phyloP scores from a whole-genome alignment of 331 rosid species.

The Prunus yedoensis region DNA sequence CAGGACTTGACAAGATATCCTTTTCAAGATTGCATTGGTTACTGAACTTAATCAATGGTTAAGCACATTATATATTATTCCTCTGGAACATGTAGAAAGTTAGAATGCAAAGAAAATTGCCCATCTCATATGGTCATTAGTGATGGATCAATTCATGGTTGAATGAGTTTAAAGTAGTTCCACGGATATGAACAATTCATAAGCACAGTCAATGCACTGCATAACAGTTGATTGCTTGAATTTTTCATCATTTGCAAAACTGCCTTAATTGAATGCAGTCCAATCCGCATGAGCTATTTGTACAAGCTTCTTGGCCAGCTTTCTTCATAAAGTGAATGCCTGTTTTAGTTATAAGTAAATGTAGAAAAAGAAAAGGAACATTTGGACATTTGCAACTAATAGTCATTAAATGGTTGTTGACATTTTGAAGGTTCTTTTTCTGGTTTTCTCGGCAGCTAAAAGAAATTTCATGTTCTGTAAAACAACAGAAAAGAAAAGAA shows the following conservation, averaged over 20 bases:
- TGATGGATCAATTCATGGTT: background rate
- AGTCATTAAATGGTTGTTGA: background rate
- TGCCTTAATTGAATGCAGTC: background rate
- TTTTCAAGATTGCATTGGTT: slow-evolving; percentile 28
- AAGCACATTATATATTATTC: background rate
- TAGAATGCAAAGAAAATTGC: background rate
- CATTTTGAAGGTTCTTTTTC: background rate
- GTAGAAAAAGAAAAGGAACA: no score
- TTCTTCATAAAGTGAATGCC: background rate
- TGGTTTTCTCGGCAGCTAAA: background rate
- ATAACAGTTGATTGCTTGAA: background rate
- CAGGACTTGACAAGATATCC: slow-evolving; percentile 69
- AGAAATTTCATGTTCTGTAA: background rate
- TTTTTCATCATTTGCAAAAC: background rate
- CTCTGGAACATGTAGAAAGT: background rate
- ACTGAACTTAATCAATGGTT: slow-evolving; percentile 2
- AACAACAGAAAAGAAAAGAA: background rate
- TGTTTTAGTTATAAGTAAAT: slow-evolving; percentile 9
- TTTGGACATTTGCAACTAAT: no score
- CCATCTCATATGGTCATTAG: background rate
- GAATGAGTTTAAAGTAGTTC: slow-evolving; percentile 2
- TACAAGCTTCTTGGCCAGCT: slow-evolving; percentile 2
- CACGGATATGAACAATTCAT: background rate
- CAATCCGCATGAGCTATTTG: background rate
- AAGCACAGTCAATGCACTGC: background rate